Percentiles rank a stretch among this genome's conserved stretches.
These are phyloP conservation scores for Jaltomata sinuosa DNA, from an alignment of 257 asterid species.

Conservation along the genomic window DNA sequence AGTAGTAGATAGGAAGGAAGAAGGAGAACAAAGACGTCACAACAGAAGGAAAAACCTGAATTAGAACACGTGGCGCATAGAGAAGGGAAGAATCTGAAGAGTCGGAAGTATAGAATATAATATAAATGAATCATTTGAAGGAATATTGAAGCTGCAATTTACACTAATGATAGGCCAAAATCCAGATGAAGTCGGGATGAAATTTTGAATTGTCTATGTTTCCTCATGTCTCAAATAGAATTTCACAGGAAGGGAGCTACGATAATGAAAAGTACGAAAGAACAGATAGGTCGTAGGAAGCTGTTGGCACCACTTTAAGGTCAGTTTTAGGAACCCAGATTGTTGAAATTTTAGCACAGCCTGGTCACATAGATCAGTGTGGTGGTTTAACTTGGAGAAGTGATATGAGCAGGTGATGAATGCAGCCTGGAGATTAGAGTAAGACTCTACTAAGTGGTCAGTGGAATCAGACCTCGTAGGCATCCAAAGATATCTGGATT, in stretches of 20 bases:
- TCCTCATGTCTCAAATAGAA: not conserved
- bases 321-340: not conserved
- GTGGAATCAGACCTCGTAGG: not conserved
- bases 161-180: not conserved
- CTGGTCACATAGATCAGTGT: not conserved
- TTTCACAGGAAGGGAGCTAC: not conserved
- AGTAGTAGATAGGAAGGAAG: not conserved
- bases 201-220: not conserved
- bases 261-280: not conserved
- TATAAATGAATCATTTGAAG: not conserved
- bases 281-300: not conserved
- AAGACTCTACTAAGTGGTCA: not conserved
- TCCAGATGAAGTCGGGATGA: not conserved
- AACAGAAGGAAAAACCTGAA: not conserved
- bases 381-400: not conserved
- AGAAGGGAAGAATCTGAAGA: not conserved
- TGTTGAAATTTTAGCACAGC: not conserved
- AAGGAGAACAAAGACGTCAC: not conserved
- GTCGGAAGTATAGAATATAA: not conserved
- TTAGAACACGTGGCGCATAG: not conserved
- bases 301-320: not conserved
- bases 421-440: not conserved
- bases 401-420: not conserved
- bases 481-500: not conserved
- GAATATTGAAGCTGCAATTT: not conserved